Evolutionary conservation across 768 basidiomycete genomes (phyloP).

Genomic region (Tricholomella constricta): DNA sequence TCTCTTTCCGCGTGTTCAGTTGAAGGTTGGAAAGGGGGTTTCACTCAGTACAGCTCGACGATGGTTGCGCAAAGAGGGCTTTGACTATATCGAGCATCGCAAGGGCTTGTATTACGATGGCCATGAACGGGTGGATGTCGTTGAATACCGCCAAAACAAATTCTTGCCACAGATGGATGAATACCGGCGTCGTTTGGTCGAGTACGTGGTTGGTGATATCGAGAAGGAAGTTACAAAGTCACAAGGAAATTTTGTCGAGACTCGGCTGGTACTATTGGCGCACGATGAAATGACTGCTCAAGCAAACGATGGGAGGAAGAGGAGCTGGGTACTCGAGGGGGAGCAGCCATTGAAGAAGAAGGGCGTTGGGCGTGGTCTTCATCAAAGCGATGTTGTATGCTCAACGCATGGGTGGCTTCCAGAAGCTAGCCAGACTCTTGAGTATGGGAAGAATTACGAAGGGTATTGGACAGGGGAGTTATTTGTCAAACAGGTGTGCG

Average conservation of each 20-base stretch:
- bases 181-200: slow-evolving; percentile 18
- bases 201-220: slow-evolving; percentile 21
- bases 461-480: slow-evolving; percentile 27
- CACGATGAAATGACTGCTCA: slow-evolving; percentile 47
- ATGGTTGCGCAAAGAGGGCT: slow-evolving; percentile 32
- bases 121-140: slow-evolving; percentile 35
- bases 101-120: slow-evolving; percentile 41
- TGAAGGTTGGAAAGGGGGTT: slow-evolving; percentile 30
- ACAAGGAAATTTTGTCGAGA: slow-evolving; percentile 20
- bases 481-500: slow-evolving; percentile 32
- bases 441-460: slow-evolving; percentile 35
- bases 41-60: slow-evolving; percentile 32
- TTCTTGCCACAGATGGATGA: slow-evolving; percentile 32
- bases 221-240: slow-evolving; percentile 9
- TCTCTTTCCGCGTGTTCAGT: slow-evolving; percentile 31
- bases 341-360: slow-evolving; percentile 40
- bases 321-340: slow-evolving; percentile 36
- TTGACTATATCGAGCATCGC: slow-evolving; percentile 25
- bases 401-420: slow-evolving; percentile 31
- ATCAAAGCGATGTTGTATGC: slow-evolving; percentile 37
- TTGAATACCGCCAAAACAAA: slow-evolving; percentile 29
- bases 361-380: slow-evolving; percentile 34
- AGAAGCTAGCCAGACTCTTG: slow-evolving; percentile 28
- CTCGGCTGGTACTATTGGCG: slow-evolving; percentile 26
- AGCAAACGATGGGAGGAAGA: slow-evolving; percentile 34